Conservation (phyloP, 768 basidiomycete genomes). For the Phaffia tasmanica region DNA sequence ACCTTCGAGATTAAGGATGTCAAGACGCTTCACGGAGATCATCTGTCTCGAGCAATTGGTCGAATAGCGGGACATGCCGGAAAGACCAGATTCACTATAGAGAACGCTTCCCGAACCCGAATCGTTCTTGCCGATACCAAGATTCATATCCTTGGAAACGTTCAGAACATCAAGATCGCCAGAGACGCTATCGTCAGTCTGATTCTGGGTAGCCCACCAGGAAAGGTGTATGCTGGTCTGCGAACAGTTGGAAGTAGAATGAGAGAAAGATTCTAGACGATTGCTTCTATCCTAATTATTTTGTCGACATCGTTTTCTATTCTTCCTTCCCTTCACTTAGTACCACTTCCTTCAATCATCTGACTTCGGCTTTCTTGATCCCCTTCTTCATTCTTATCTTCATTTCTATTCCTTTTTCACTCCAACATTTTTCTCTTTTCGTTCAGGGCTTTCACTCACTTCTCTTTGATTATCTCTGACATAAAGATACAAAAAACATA, state of each 20-base stretch:
- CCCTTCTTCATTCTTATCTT: too few relatives aligned
- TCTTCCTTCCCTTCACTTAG: too few relatives aligned
- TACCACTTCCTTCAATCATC: too few relatives aligned
- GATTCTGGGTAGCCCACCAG: constrained; percentile 31
- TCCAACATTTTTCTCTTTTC: too few relatives aligned
- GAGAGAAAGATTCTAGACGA: constrained; percentile 67
- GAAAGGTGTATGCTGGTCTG: constrained; percentile 59
- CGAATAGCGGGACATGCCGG: constrained; percentile 98
- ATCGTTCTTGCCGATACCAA: constrained; percentile 97
- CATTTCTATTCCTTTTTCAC: too few relatives aligned
- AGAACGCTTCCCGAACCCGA: constrained; percentile 92
- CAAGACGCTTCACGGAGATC: constrained; percentile 94
- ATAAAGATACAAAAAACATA: too few relatives aligned
- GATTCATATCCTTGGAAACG: constrained; percentile 96
- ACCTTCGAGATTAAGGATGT: constrained; percentile 99
- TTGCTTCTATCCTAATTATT: neutral
- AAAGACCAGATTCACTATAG: constrained; percentile 97
- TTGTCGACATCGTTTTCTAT: too few relatives aligned
- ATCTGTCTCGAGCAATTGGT: constrained; percentile 94
- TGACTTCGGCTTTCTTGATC: too few relatives aligned
- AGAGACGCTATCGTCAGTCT: constrained; percentile 83
- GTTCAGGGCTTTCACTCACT: too few relatives aligned
- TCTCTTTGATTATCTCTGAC: too few relatives aligned
- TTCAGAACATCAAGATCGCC: constrained; percentile 96
- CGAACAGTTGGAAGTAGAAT: constrained; percentile 83